A percentile compares a stretch with the other conserved stretches of the same genome.
Evolutionary conservation across 2,329 filamentous ascomycete species (phyloP).

Genomic region (Sclerotinia spermophila): DNA sequence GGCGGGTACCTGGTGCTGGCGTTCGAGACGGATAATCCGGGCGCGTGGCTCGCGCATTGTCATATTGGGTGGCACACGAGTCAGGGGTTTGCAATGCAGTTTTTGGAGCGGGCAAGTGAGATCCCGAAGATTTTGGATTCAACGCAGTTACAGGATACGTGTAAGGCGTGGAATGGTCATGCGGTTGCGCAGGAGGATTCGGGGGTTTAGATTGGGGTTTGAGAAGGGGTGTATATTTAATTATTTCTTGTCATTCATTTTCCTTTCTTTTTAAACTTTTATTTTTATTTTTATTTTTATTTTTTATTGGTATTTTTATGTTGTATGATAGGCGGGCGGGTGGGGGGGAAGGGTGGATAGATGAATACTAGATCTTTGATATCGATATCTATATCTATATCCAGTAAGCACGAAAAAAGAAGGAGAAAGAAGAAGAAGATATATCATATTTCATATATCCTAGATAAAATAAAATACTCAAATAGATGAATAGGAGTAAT

Average conservation of each 20-base stretch:
- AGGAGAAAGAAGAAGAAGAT: background rate
- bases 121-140: conserved; percentile 21
- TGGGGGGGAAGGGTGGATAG: no score
- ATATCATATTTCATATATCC: background rate
- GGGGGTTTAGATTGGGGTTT: conserved; percentile 17
- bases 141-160: conserved; percentile 10
- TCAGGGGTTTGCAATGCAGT: conserved; percentile 47
- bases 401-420: background rate
- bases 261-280: background rate
- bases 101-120: conserved; percentile 41
- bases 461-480: background rate
- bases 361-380: background rate
- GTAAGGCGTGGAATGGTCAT: conserved; percentile 20
- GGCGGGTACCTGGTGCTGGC: conserved; percentile 26
- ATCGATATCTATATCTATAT: background rate
- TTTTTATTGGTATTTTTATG: no score
- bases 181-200: conserved; percentile 20
- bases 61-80: conserved; percentile 48
- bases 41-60: conserved; percentile 29
- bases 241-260: background rate
- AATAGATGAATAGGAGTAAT: background rate
- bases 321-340: background rate
- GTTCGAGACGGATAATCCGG: conserved; percentile 28
- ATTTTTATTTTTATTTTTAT: background rate
- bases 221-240: background rate